Percentiles rank a stretch among this genome's conserved stretches.
Evolutionary conservation across 2,329 filamentous ascomycete genomes (phyloP).

Genomic region (Xylaria sp.): DNA sequence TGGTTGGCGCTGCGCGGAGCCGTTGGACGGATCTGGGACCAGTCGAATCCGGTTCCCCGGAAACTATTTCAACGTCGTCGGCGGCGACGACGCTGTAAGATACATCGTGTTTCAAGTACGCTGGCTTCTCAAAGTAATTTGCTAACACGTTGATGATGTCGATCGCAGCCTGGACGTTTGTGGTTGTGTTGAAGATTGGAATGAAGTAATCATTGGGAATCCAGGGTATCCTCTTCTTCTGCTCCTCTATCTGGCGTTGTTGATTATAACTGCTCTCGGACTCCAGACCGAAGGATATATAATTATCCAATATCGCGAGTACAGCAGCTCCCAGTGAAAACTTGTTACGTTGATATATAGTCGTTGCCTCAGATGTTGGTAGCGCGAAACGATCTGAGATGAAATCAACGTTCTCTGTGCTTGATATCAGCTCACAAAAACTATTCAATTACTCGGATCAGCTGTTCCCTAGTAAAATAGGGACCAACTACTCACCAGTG

Average conservation of each 20-base stretch:
- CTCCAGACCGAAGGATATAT: slow-evolving; percentile 53
- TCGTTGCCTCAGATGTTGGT: slow-evolving; percentile 54
- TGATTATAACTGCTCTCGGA: slow-evolving; percentile 48
- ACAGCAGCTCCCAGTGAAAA: slow-evolving; percentile 55
- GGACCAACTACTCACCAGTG: slow-evolving; percentile 38
- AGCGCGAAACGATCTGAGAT: slow-evolving; percentile 58
- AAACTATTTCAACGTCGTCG: slow-evolving; percentile 29
- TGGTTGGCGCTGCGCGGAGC: slow-evolving; percentile 14
- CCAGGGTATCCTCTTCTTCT: slow-evolving; percentile 54
- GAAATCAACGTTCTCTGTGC: slow-evolving; percentile 55
- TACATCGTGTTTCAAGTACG: slow-evolving; percentile 48
- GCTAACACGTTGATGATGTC: slow-evolving; percentile 57
- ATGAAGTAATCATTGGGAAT: slow-evolving; percentile 57
- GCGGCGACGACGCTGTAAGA: slow-evolving; percentile 46
- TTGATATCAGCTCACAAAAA: slow-evolving; percentile 29
- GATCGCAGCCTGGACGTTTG: slow-evolving; percentile 42
- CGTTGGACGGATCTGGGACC: background rate
- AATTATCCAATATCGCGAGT: slow-evolving; percentile 56
- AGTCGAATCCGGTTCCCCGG: slow-evolving; percentile 8
- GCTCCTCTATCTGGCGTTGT: slow-evolving; percentile 48
- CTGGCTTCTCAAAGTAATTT: slow-evolving; percentile 55
- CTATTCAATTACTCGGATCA: background rate
- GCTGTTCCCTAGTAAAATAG: background rate
- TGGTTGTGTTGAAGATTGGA: slow-evolving; percentile 55
- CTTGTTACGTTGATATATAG: slow-evolving; percentile 53